Evolutionary conservation across 495 filamentous ascomycete genomes (phyloP).

Genomic region (Neurospora tetraspora): DNA sequence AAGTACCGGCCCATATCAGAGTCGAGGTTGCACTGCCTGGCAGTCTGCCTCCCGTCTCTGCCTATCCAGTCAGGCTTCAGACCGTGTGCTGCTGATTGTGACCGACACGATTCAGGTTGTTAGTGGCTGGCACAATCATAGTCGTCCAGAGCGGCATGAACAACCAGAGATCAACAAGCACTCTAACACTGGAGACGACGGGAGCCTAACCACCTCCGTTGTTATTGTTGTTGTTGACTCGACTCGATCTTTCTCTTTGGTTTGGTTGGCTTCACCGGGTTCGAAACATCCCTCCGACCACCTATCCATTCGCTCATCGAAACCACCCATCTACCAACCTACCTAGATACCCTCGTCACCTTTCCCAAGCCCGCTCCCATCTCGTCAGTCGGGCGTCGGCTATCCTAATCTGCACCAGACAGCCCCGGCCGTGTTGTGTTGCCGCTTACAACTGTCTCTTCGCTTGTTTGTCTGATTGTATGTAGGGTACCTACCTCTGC

Average conservation of each 20-base stretch:
- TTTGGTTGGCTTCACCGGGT: background rate
- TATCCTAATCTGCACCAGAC: background rate
- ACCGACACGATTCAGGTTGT: background rate
- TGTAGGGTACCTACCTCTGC: conserved; percentile 3
- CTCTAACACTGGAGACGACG: background rate
- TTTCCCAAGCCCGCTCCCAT: background rate
- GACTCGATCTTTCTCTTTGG: background rate
- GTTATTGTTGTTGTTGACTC: background rate
- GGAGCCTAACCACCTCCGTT: background rate
- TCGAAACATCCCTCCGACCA: background rate
- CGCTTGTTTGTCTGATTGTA: background rate
- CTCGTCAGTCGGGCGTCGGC: background rate
- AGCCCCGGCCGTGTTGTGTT: background rate
- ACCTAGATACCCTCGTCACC: background rate
- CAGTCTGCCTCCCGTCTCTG: background rate
- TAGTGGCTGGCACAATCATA: background rate
- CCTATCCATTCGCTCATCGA: background rate
- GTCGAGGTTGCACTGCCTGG: background rate
- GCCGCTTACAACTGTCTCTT: background rate
- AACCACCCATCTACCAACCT: background rate
- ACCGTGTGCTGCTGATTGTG: background rate
- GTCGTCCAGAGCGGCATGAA: background rate
- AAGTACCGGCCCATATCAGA: background rate
- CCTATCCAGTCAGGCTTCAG: background rate
- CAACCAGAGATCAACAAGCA: background rate